These are phyloP conservation scores for Neospermospora avenae DNA, from an alignment of 2,329 filamentous ascomycete genomes.

Conservation along the genomic window DNA sequence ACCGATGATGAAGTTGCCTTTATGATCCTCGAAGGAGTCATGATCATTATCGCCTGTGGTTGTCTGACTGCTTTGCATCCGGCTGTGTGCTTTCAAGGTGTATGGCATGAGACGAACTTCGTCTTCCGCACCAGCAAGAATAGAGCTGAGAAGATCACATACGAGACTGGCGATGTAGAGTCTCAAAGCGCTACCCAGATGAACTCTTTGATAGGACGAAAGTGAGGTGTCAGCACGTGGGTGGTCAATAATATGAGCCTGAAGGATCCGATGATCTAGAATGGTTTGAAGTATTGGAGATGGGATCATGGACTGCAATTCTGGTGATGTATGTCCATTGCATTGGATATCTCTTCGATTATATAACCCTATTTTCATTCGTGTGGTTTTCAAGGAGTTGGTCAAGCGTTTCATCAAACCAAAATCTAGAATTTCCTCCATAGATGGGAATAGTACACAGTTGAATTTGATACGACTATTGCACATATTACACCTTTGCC, in stretches of 20 bases:
- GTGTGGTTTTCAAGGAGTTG: neutral
- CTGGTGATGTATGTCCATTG: neutral
- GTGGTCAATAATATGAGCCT: neutral
- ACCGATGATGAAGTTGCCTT: constrained; percentile 45
- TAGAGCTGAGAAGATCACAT: neutral
- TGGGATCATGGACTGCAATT: neutral
- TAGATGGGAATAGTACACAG: neutral
- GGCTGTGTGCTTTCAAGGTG: constrained; percentile 23
- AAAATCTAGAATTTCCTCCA: neutral
- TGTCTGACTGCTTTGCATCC: constrained; percentile 36
- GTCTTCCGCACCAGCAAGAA: constrained; percentile 16
- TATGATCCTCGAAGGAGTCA: constrained; percentile 44
- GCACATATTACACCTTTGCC: neutral
- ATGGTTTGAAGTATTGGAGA: too few relatives aligned
- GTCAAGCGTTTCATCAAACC: neutral
- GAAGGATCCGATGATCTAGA: too few relatives aligned
- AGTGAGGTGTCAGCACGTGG: neutral
- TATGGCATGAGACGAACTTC: constrained; percentile 22
- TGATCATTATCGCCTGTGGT: constrained; percentile 35
- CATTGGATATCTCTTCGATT: neutral
- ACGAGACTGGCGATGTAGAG: constrained; percentile 3
- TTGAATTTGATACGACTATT: neutral
- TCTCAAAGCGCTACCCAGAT: neutral
- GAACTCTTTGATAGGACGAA: neutral
- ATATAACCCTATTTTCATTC: neutral